Base-by-base conservation (phyloP, 257 asterid genomes). In the Catharanthus roseus region DNA sequence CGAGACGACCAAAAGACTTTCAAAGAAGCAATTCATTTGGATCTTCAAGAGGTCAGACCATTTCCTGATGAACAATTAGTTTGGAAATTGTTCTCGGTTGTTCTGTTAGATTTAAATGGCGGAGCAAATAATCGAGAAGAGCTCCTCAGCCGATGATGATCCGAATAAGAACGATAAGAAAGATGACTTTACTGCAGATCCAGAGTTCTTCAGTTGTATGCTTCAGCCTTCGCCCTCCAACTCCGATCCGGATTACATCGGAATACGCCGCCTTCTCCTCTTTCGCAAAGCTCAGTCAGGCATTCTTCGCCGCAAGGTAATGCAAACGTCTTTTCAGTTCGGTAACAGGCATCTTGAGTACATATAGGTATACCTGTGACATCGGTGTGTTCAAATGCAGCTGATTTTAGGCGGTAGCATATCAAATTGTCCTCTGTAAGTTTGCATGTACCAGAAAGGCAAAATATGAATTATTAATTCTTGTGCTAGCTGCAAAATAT, bases 241-340 rank as follows among this genome's bases (percentile, higher is more conserved):
- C 71, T 91, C 99, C 69, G 95, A 89, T 85, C 93, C 91, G 16
- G 86, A 83, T 77, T 91, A 91, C 85, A 80, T 91, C 57, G 97
- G 97, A 67, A 83, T 95, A 68, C 97, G 99, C 78, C 97, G 99
- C 72, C 86, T 95, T 66, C 89, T 95, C 66, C 97, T 95, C 62
- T 64, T 69, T 65, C 96, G 96, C 53, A 95, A 91, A 87, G 96
- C 99, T 60, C 81, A 87, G 78, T 79, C 96, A 65, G 92, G 92
- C 55, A 77, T 81, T 76, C 80, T 82, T 72, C 85, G 89, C 72
- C 99, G 97, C 78, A 87, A 89, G 92, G 99, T 88, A 84, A 57
- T 75, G 31, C 41, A 65, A 60, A n/a, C 11, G 65, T 38, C 54
- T 16, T 6, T 38, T 38, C 47, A 5, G 28, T 33, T 42, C 19